Evolutionary conservation across 2,329 filamentous ascomycete species (phyloP), one percentile per base, ranked within the genome.

Genomic region (Microascus cirrosus): DNA sequence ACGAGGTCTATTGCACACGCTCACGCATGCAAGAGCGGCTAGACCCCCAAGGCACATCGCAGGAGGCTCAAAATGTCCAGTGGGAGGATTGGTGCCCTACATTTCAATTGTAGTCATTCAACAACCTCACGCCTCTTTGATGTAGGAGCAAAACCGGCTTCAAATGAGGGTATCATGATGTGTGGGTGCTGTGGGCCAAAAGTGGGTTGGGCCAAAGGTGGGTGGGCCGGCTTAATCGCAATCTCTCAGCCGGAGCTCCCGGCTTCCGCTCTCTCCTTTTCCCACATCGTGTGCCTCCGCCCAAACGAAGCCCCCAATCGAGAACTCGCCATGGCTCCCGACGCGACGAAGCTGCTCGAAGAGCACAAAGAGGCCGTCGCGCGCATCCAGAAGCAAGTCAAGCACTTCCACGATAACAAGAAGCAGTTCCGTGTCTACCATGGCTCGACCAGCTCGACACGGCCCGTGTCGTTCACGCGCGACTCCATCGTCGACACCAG

Each of bases 361-460:
- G 45, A 70, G 20, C 79, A 81, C 64, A 65, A 76, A 25, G 64
- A 65, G 4, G 70, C 72, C 11, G 76, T 81, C 18, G 61, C 66
- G 20, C 64, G 66, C 56, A 72, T 81, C 53, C 70, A 77, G 0
- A 64, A 68, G 35, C 69, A 73, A 25, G 71, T 80, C 39, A 69
- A 69, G 59, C 64, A 73, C 5, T 80, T 81, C 62, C 67, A 76
- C 56, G 65, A 69, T 2, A 66, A 63, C 10, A 68, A 73, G 59
- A 68, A 74, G 65, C 80, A 85, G 2, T 91, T 89, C 69, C 79
- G 86, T n/a, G 85, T 91, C 66, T 87, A 84, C 64, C 87, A 91
- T 71, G 88, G 88, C 60, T 83, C 85, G 0, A 90, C 87, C 32
- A 90, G 89, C 72, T 89, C 83, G 69, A 91, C 88, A 45, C 83